phyloP scores from a whole-genome alignment of 306 rosid species.

The Cicer chorassanicum region DNA sequence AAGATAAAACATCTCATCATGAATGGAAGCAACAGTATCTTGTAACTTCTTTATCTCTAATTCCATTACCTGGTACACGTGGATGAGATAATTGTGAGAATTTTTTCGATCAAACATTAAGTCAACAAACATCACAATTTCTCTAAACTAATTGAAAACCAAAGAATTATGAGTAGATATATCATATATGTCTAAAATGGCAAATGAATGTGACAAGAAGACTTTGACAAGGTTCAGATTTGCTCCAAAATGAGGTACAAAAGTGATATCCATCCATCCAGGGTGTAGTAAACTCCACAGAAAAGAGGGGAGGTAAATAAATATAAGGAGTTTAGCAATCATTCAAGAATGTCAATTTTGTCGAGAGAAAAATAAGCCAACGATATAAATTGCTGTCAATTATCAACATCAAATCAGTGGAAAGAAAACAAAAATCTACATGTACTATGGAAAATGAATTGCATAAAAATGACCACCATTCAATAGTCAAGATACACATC shows the following conservation, averaged over 20 bases:
- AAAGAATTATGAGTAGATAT: not conserved
- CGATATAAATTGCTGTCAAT: conserved; percentile 2
- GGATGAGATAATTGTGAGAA: conserved; percentile 23
- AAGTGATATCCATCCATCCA: not conserved
- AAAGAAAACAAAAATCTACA: conserved; percentile 4
- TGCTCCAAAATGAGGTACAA: conserved; percentile 22
- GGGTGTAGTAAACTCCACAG: conserved; percentile 5
- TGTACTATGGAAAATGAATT: conserved; percentile 12
- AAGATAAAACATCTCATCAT: conserved; percentile 84
- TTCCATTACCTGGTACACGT: conserved; percentile 74
- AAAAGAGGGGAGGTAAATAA: conserved; percentile 7
- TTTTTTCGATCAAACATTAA: not conserved
- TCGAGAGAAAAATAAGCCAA: conserved; percentile 30
- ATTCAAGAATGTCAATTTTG: conserved; percentile 10
- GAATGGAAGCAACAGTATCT: conserved; percentile 73
- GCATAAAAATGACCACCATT: conserved; percentile 12
- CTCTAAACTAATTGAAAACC: conserved; percentile 25
- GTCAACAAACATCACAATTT: conserved; percentile 21
- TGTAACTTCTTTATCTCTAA: conserved; percentile 76
- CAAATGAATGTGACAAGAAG: conserved; percentile 5
- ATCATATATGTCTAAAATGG: not conserved
- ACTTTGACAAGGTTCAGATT: conserved; percentile 25
- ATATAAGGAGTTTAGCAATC: conserved; percentile 15
- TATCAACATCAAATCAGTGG: conserved; percentile 7
- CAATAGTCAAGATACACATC: conserved; percentile 26